phyloP scores from a whole-genome alignment of 306 rosid species.

The Abrus pulchellus region DNA sequence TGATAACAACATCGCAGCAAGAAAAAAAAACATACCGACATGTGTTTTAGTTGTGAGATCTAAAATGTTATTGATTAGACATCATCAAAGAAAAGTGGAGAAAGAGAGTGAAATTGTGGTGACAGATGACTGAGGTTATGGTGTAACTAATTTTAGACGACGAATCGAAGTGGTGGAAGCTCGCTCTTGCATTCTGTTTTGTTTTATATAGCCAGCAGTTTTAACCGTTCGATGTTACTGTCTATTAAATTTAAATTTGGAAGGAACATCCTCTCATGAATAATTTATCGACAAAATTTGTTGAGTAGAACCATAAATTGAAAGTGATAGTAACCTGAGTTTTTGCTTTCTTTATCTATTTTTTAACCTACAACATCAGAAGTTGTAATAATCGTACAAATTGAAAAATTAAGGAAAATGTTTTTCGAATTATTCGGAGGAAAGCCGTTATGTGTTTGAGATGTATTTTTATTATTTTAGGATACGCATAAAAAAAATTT shows the following conservation, averaged over 20 bases:
- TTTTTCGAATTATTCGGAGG: no score
- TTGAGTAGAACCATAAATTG: no score
- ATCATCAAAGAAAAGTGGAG: background rate
- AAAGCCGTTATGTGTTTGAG: no score
- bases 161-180: background rate
- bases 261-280: no score
- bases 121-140: background rate
- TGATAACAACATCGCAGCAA: background rate
- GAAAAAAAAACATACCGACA: conserved; percentile 40
- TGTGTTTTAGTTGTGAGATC: conserved; percentile 34
- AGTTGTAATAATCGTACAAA: no score
- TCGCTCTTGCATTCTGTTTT: background rate
- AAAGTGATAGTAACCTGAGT: no score
- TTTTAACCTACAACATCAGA: no score
- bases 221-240: background rate
- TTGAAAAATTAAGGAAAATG: no score
- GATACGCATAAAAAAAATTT: no score
- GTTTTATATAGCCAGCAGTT: conserved; percentile 11
- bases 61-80: background rate
- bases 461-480: no score
- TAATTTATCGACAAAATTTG: no score
- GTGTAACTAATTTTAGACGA: background rate
- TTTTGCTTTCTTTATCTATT: no score
- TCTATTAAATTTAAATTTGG: background rate
- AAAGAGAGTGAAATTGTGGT: background rate